A percentile compares a stretch with the other conserved stretches of the same genome.
Evolutionary conservation across 371 early-diverging fungal genomes (phyloP).

Genomic region (Chytridium lagenaria): DNA sequence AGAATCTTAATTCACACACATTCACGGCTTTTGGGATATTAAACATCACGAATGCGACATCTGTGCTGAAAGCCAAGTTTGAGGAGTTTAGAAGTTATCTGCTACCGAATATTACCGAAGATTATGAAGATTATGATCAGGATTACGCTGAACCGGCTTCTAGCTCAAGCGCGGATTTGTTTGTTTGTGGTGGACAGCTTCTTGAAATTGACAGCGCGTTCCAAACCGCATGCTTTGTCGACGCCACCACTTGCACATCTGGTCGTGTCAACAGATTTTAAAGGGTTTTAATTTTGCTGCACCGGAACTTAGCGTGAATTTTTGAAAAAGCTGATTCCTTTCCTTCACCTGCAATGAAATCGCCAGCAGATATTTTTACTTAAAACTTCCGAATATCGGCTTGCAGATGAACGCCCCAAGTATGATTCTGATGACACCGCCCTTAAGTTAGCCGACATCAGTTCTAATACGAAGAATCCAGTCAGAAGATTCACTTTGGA

Average conservation of each 20-base stretch:
- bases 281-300: neutral
- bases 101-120: neutral
- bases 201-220: neutral
- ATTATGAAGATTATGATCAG: neutral
- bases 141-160: no score
- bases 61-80: neutral
- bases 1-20: neutral
- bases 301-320: neutral
- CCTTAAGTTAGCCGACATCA: neutral
- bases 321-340: no score
- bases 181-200: slow-evolving; percentile 5
- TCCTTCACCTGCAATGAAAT: neutral
- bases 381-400: neutral
- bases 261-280: neutral
- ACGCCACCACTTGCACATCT: neutral
- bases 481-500: no score
- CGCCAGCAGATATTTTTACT: neutral
- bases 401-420: neutral
- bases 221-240: neutral
- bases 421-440: neutral
- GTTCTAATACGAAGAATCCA: no score
- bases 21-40: no score
- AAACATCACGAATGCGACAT: neutral
- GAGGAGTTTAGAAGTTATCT: neutral
- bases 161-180: neutral